Base-by-base conservation (phyloP, 116 monocot genomes). In the Trichopus zeylanicus region DNA sequence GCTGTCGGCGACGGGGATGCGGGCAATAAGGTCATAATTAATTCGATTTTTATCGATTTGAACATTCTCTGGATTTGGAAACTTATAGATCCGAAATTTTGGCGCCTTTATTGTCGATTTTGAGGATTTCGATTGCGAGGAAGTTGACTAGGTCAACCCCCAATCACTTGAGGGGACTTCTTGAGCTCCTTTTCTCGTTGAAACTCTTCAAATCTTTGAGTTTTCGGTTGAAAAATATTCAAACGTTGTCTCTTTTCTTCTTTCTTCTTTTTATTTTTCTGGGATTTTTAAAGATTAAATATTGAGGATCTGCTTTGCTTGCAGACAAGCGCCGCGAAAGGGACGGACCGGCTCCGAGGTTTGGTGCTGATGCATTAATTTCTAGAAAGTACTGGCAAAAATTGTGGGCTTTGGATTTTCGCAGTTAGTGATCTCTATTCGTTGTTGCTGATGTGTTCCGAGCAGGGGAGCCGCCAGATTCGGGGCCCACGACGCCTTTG, bases 401-500 rank as follows among this genome's bases (percentile, higher is more conserved):
- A 48, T 30, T 60, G 12, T 60, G 18, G 51, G 5, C 24, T 25
- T 20, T 53, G 22, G 11, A 32, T 54, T 54, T 63, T 48, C 26
- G 9, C 39, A 11, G 32, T 38, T 49, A 18, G 42, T 59, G 0
- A 39, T 46, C 20, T 16, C 10, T 53, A 34, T 34, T 28, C 22
- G 11, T 42, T 70, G 64, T 39, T 62, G 13, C 18, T 42, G 42
- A 42, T n/a, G n/a, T n/a, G n/a, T 7, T 32, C 11, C 16, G 35
- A 65, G 63, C 67, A 70, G 69, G 48, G 49, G 60, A 61, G 46
- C 57, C 58, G 29, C 57, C 66, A 38, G 56, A 76, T 68, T 67
- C 31, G 34, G 78, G 78, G 52, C 63, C 78, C 75, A 48, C 70
- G 8, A 81, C 89, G 22, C 72, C 80, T 64, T 67, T 89, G 67